Evolutionary conservation across 768 basidiomycete species (phyloP).

Genomic region (Collybiopsis confluens): DNA sequence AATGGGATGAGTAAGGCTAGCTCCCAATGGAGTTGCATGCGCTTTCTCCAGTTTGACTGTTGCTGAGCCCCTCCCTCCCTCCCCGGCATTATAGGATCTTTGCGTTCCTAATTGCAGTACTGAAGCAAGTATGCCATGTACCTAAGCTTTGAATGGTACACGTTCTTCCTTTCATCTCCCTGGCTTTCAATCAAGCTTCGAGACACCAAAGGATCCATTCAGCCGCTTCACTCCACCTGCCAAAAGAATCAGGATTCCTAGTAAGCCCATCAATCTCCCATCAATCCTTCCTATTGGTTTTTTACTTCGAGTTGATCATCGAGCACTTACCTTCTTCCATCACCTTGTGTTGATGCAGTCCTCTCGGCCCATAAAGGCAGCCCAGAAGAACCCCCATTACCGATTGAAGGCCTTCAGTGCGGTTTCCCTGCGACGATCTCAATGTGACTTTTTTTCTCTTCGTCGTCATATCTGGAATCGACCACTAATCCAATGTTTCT

Average conservation of each 20-base stretch:
- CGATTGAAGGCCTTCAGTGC: neutral
- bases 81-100: conserved; percentile 2
- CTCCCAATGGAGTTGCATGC: neutral
- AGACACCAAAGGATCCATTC: neutral
- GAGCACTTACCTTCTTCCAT: conserved; percentile 4
- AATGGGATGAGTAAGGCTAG: neutral
- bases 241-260: neutral
- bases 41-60: neutral
- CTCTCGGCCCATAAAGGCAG: conserved; percentile 1
- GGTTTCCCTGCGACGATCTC: neutral
- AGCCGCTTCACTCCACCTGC: conserved; percentile 1
- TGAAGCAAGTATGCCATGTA: too few species aligned
- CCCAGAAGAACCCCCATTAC: neutral
- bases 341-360: conserved; percentile 1
- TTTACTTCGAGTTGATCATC: conserved; percentile 3
- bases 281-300: conserved; percentile 5
- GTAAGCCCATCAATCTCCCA: conserved; percentile 3
- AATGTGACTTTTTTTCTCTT: conserved; percentile 4
- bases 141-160: neutral
- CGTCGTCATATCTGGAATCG: neutral
- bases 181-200: conserved; percentile 3
- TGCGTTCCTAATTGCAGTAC: conserved; percentile 4
- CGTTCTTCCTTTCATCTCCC: neutral
- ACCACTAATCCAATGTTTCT: neutral
- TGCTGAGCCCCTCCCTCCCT: too few species aligned